Conservation (phyloP, 2,329 filamentous ascomycete species). For the Colletotrichum lupini region DNA sequence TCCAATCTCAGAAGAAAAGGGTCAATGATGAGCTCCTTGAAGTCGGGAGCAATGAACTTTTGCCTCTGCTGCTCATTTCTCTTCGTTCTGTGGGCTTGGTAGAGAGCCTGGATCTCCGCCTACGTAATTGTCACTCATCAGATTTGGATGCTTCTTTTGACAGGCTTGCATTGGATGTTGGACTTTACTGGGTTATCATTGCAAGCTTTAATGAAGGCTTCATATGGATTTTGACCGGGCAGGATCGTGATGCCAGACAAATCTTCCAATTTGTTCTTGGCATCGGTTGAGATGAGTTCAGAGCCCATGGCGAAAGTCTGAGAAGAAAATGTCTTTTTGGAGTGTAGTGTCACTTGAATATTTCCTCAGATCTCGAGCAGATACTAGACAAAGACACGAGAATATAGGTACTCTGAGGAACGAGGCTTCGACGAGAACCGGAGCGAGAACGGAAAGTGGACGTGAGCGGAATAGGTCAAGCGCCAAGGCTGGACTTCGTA, state of each 20-base stretch:
- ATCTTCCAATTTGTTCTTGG: slow-evolving; percentile 64
- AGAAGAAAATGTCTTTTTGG: too few relatives aligned
- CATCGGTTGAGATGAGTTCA: slow-evolving; percentile 52
- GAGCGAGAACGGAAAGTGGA: not conserved
- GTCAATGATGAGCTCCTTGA: slow-evolving; percentile 79
- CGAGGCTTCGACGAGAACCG: not conserved
- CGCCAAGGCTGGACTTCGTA: not conserved
- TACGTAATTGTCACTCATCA: slow-evolving; percentile 45
- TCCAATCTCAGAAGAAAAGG: slow-evolving; percentile 78
- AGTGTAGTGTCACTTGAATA: not conserved
- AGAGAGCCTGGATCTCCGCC: slow-evolving; percentile 77
- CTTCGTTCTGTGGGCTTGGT: slow-evolving; percentile 77
- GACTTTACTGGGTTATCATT: slow-evolving; percentile 72
- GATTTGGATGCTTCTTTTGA: not conserved
- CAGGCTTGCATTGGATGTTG: not conserved
- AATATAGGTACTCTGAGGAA: not conserved
- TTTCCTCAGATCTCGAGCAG: too few relatives aligned
- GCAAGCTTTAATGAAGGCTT: slow-evolving; percentile 76
- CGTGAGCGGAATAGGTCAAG: not conserved
- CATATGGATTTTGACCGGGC: slow-evolving; percentile 78
- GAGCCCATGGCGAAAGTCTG: slow-evolving; percentile 45
- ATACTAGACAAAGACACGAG: not conserved
- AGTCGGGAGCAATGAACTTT: slow-evolving; percentile 76
- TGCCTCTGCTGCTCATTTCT: slow-evolving; percentile 81
- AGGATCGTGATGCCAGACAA: slow-evolving; percentile 61